Evolutionary conservation across 2,329 filamentous ascomycete genomes (phyloP), one percentile per base, ranked within the genome.

Genomic region (Fusarium transvaalense): DNA sequence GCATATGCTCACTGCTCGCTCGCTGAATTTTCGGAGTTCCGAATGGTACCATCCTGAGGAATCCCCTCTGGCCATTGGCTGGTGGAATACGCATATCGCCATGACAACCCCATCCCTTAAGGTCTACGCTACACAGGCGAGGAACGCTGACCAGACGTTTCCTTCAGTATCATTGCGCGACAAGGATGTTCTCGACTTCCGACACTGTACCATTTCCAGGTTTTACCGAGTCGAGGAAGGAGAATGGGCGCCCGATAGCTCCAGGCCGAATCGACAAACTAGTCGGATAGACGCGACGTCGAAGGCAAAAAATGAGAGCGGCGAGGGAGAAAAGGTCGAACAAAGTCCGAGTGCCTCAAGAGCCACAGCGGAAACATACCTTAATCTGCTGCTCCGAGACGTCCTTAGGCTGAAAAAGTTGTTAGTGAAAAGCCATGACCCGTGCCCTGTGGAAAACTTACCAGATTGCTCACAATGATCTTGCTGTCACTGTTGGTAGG

Each of bases 401-500:
- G 89, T 99, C 96, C 85, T 91, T 90, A 81, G 96, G 96, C 93
- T 98, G 74, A 34, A 57, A 19, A 10, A 9, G 15, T 27, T 29
- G 81, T 92, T 84, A 91, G 86, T 48, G 45, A n/a, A 15, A 7
- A 15, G n/a, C 13, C 35, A 23, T 3, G n/a, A 21, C 3, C 1
- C 66, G 45, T 21, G 34, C n/a, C 13, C 38, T 23, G 32, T 7
- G 38, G 13, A 32, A 4, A 47, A 74, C 94, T 82, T 91, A 97
- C 94, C 87, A 99, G 88, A 85, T 97, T 97, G 91, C 93, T 97
- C 83, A 99, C 95, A 82, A 97, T 92, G 83, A 98, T 95, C 85
- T 97, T 98, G 87, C 93, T 97, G 74, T 97, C 93, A 77, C 89
- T 89, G 76, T 84, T 84, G 65, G 82, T 80, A 71, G 85, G 82